Base-by-base conservation (phyloP, 805 yeast species). In the Candida andamanensis region DNA sequence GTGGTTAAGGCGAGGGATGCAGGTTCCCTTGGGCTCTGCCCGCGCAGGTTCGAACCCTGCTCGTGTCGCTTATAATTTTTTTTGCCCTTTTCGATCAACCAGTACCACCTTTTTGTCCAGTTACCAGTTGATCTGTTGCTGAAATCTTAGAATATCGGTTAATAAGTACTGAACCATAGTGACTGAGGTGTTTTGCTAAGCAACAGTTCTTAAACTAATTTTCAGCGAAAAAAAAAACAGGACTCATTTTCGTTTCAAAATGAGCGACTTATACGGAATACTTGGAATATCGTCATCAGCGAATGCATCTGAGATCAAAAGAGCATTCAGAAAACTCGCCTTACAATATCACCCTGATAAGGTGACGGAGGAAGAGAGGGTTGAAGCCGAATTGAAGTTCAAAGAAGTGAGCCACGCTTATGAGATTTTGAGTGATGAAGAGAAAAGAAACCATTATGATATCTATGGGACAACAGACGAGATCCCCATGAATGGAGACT, bases 331-430 rank as follows among this genome's bases (percentile, higher is more conserved):
- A 43, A 74, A 73, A 35, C 48, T 71, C 19, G 83, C 89, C 39
- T 60, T 83, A 19, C 56, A 60, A 28, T 67, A 73, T 39, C 94
- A 83, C 49, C 94, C 94, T 1, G 94, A 83, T 53, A 90, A 92
- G 52, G 87, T 76, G 2, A 53, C 75, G 0, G 85, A 77, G 42
- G 76, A 73, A 7, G 76, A 76, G 15, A 66, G 92, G 37, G 80
- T 68, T 11, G 74, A 64, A 13, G 83, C 95, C 3, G 97, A 86
- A 56, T 63, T 72, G 40, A 74, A 70, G 50, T 90, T 90, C 59
- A 90, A 90, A 54, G 89, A 81, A 46, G 74, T 90, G 36, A 72
- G 80, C 13, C 82, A 80, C 39, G 97, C 97, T 0, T 90, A 90
- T 53, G 95, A 86, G 50, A 63, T 82, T 3, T 60, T 90, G 37